Evolutionary conservation across 371 early-diverging fungal species (phyloP).

Genomic region (Massospora cicadina): DNA sequence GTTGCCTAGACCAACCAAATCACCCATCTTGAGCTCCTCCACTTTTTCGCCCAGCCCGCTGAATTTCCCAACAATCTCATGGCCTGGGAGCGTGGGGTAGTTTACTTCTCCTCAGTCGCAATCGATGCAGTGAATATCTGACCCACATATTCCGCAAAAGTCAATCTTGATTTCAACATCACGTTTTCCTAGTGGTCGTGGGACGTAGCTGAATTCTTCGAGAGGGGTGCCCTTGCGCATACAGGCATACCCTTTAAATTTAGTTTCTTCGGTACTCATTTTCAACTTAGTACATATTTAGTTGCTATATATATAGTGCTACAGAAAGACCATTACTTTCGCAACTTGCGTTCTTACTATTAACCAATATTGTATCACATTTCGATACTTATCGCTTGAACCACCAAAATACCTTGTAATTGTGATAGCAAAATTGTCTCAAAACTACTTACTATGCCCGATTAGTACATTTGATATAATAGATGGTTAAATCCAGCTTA

Average conservation of each 20-base stretch:
- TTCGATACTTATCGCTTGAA: too few relatives aligned
- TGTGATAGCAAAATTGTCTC: too few relatives aligned
- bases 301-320: too few relatives aligned
- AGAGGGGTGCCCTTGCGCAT: slow-evolving; percentile 18
- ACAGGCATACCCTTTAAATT: slow-evolving; percentile 22
- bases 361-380: too few relatives aligned
- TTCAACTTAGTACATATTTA: too few relatives aligned
- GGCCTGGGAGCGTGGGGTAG: slow-evolving; percentile 37
- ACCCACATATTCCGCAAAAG: slow-evolving; percentile 42
- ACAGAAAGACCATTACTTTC: too few relatives aligned
- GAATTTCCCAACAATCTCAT: slow-evolving; percentile 54
- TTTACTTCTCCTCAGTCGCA: slow-evolving; percentile 30
- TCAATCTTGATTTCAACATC: slow-evolving; percentile 29
- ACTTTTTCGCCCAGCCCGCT: slow-evolving; percentile 32
- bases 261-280: not conserved
- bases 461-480: too few relatives aligned
- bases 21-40: slow-evolving; percentile 34
- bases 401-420: too few relatives aligned
- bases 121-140: slow-evolving; percentile 40
- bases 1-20: slow-evolving; percentile 55
- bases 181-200: slow-evolving; percentile 21
- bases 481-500: too few relatives aligned
- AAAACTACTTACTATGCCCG: too few relatives aligned
- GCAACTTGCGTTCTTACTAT: too few relatives aligned
- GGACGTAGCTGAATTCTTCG: slow-evolving; percentile 22